Percentiles rank a stretch among this genome's conserved stretches.
These are phyloP conservation scores for Elsinoe batatas DNA, from an alignment of 2,329 filamentous ascomycete genomes.

Conservation along the genomic window DNA sequence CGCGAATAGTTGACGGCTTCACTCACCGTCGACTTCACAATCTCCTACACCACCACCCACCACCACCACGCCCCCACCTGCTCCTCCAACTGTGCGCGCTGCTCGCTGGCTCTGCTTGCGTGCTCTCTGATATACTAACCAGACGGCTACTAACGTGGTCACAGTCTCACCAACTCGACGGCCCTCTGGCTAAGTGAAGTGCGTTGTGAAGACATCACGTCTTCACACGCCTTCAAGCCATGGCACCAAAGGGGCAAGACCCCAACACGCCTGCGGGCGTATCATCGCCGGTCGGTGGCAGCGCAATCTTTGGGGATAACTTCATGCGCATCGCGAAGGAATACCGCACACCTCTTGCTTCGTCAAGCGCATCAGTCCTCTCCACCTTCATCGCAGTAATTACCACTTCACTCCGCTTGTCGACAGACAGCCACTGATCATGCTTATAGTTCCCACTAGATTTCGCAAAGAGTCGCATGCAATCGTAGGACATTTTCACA, in stretches of 20 bases:
- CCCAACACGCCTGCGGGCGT: neutral
- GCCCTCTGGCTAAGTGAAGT: constrained; percentile 9
- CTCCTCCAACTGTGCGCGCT: neutral
- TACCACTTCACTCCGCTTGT: constrained; percentile 3
- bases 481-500: constrained; percentile 42
- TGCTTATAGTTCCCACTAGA: constrained; percentile 61
- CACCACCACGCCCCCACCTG: neutral
- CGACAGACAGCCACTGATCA: neutral
- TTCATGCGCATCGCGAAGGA: constrained; percentile 54
- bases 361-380: constrained; percentile 65
- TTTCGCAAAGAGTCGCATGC: constrained; percentile 83
- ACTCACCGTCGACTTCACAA: neutral
- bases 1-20: neutral
- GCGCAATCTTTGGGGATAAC: neutral
- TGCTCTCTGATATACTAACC: neutral
- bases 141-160: neutral
- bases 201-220: constrained; percentile 1
- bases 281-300: neutral
- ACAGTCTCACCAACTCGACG: neutral
- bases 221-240: constrained; percentile 10
- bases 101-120: neutral
- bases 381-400: constrained; percentile 63
- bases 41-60: neutral
- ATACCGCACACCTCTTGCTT: constrained; percentile 72
- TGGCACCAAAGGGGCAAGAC: constrained; percentile 9